Evolutionary conservation across 2,329 filamentous ascomycete species (phyloP).

Genomic region (Aspergillus costaricaensis): DNA sequence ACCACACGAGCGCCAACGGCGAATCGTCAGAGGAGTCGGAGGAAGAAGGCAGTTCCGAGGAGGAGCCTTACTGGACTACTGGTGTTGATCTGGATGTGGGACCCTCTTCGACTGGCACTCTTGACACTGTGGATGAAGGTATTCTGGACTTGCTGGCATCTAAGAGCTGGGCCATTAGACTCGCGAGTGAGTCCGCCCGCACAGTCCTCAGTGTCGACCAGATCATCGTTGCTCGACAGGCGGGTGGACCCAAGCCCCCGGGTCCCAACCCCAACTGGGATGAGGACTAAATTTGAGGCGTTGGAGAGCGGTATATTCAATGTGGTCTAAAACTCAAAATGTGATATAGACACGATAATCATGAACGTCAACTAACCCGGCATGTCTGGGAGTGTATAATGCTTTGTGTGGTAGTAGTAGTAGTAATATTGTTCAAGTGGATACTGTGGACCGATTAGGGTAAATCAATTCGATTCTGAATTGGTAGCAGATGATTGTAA

Average conservation of each 20-base stretch:
- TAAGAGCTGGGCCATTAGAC: conserved; percentile 96
- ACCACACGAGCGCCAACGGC: conserved; percentile 47
- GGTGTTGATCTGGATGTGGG: conserved; percentile 94
- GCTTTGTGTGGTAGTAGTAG: conserved; percentile 4
- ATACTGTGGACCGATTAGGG: neutral
- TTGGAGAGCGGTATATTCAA: conserved; percentile 5
- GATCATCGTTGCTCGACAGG: conserved; percentile 97
- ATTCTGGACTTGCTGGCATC: conserved; percentile 89
- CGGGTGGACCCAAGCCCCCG: conserved; percentile 94
- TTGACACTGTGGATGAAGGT: conserved; percentile 83
- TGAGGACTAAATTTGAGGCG: conserved; percentile 54
- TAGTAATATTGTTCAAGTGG: conserved; percentile 7
- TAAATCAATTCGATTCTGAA: neutral
- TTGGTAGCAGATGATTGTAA: neutral
- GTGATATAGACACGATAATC: conserved; percentile 36
- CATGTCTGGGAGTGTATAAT: conserved; percentile 2
- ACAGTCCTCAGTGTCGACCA: conserved; percentile 96
- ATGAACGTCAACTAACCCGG: conserved; percentile 27
- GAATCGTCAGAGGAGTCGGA: conserved; percentile 33
- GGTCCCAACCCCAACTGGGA: conserved; percentile 84
- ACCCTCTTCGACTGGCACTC: conserved; percentile 69
- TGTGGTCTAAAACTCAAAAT: conserved; percentile 15
- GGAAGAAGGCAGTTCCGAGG: conserved; percentile 45
- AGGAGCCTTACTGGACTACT: conserved; percentile 83
- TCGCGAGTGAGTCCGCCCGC: conserved; percentile 90